Percentiles rank a stretch among this genome's conserved stretches.
These are phyloP conservation scores for Apiospora saccharicola DNA, from an alignment of 2,329 filamentous ascomycete genomes.

Conservation along the genomic window DNA sequence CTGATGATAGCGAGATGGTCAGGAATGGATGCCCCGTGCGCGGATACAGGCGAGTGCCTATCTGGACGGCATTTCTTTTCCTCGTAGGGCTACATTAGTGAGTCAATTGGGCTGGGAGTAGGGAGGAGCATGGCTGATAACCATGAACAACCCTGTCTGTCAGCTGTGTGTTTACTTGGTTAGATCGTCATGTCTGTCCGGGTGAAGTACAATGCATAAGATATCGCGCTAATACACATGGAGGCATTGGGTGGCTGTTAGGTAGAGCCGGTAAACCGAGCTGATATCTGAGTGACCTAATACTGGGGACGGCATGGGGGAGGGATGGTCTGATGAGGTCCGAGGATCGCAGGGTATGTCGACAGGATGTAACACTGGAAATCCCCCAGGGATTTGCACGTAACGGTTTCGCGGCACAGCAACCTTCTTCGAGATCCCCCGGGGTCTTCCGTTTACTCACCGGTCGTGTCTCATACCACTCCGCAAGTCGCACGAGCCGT, in stretches of 20 bases:
- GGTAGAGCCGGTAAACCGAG: background rate
- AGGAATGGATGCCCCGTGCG: background rate
- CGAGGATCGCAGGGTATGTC: background rate
- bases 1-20: background rate
- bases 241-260: background rate
- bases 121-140: background rate
- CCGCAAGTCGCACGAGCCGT: background rate
- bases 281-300: background rate
- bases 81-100: slow-evolving; percentile 19
- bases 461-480: slow-evolving; percentile 1
- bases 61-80: slow-evolving; percentile 8
- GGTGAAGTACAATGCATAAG: background rate
- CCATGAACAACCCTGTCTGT: background rate
- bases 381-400: background rate
- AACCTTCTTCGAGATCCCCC: background rate
- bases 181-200: background rate
- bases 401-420: background rate
- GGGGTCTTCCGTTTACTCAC: background rate
- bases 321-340: background rate
- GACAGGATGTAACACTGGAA: background rate
- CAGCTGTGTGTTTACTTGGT: background rate
- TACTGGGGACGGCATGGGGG: background rate
- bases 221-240: background rate
- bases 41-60: slow-evolving; percentile 1
- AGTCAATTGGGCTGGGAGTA: background rate